Base-by-base conservation (phyloP, 257 asterid genomes). In the Nemophila menziesii region DNA sequence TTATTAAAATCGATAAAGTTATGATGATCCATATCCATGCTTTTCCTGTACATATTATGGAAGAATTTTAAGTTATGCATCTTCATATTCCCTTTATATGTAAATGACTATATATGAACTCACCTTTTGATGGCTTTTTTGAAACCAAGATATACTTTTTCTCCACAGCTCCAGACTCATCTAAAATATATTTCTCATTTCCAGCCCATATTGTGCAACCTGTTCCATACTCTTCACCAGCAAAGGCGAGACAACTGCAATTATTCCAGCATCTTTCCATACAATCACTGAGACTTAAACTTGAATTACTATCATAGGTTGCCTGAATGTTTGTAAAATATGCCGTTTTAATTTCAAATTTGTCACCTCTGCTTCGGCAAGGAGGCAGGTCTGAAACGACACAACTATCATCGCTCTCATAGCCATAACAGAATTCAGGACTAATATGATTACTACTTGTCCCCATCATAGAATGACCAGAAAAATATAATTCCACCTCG, bases 241-340 rank as follows among this genome's bases (percentile, higher is more conserved):
- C 13, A 18, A 59, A 59, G 20, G 49, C 65, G 40, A 15, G 44
- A 34, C 65, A 59, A 16, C 6, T 47, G 50, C 56, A 60, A 22
- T 60, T 33, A 22, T 46, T 46, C 61, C 66, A 60, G 21, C 66
- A 60, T 14, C 18, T 52, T 17, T 60, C 56, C 66, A 60, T 60
- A 41, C 66, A 60, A 16, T 60, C 56, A 33, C 23, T 23, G 2
- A 52, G 37, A 18, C 42, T 53, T 12, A 53, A 14, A 48, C 17
- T 46, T 15, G 52, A 23, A 14, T 40, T 53, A 8, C 3, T 33
- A 33, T 60, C 56, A 10, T 8, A 20, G 43, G 3, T 12, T n/a
- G 24, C 2, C 4, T 8, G 0, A 26, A 4, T 12, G 11, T 46
- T 51, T 0, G 2, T 4, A 42, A 54, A 60, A 17, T 11, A 2